Evolutionary conservation across 148 eudicot species (phyloP).

Genomic region (Mesembryanthemum crystallinum): DNA sequence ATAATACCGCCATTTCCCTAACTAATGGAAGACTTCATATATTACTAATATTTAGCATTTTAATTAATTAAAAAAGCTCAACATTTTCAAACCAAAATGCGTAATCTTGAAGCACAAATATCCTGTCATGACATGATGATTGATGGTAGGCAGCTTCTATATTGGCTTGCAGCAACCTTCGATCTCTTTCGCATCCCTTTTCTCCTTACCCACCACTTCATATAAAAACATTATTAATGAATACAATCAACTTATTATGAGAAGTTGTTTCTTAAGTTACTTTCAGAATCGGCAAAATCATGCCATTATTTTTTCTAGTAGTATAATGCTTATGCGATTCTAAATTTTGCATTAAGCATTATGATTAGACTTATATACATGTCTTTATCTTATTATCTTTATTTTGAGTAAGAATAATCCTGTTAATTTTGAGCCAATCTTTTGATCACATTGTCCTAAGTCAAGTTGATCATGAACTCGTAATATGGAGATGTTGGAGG

Average conservation of each 20-base stretch:
- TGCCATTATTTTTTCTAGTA: neutral
- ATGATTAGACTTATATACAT: too few species aligned
- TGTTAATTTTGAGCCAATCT: too few species aligned
- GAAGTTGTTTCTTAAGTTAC: neutral
- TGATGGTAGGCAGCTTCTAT: conserved; percentile 6
- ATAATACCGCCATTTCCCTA: neutral
- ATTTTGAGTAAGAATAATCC: too few species aligned
- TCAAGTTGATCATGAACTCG: too few species aligned
- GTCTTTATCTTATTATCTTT: too few species aligned
- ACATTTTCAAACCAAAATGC: conserved; percentile 6
- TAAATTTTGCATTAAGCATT: too few species aligned
- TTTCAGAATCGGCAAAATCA: neutral
- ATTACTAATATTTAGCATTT: neutral
- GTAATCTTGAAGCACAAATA: conserved; percentile 16
- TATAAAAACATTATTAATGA: neutral
- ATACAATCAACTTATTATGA: neutral
- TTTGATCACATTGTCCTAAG: too few species aligned
- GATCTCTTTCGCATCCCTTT: neutral
- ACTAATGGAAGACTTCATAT: neutral
- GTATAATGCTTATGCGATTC: too few species aligned
- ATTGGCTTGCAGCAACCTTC: conserved; percentile 18
- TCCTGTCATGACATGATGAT: conserved; percentile 13
- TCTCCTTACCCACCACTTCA: neutral
- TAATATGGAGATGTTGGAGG: too few species aligned
- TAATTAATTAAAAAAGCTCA: neutral